Conservation (phyloP, 2,329 filamentous ascomycete genomes). For the Nothophaeocryptopus gaeumannii region DNA sequence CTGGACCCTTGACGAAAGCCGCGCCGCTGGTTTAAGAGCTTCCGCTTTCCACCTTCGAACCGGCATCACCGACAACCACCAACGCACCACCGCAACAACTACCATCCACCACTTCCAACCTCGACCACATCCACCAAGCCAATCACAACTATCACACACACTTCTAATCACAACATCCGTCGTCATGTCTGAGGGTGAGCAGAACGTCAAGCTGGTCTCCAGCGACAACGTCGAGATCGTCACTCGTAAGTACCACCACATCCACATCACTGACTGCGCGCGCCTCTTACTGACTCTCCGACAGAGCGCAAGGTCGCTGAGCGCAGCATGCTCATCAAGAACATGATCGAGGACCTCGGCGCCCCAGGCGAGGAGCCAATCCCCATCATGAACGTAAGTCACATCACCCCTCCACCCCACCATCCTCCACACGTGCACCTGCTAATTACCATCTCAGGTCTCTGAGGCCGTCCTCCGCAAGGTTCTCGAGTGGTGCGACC, state of each 20-base stretch:
- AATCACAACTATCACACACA: conserved; percentile 6
- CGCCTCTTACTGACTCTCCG: conserved; percentile 16
- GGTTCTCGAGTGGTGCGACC: conserved; percentile 96
- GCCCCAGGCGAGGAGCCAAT: conserved; percentile 64
- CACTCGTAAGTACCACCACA: conserved; percentile 36
- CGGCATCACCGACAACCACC: conserved; percentile 3
- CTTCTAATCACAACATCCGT: conserved; percentile 14
- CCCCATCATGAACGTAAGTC: conserved; percentile 72
- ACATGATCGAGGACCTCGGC: conserved; percentile 93
- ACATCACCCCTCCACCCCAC: not conserved
- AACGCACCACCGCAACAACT: conserved; percentile 10
- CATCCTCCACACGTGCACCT: conserved; percentile 2
- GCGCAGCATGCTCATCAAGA: conserved; percentile 94
- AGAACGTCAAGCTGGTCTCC: conserved; percentile 44
- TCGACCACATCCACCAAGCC: conserved; percentile 13
- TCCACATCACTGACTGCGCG: conserved; percentile 4
- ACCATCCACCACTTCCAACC: conserved; percentile 2
- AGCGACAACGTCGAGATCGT: conserved; percentile 46
- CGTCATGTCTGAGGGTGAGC: conserved; percentile 36
- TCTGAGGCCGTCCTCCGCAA: conserved; percentile 92
- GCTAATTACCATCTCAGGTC: conserved; percentile 52
- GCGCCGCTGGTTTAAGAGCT: not conserved
- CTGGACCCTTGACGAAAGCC: too few species aligned
- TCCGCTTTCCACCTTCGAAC: not conserved
- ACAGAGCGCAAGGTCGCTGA: conserved; percentile 77